Conservation (phyloP, 371 early-diverging fungal species). For the Mucor plumbeus region DNA sequence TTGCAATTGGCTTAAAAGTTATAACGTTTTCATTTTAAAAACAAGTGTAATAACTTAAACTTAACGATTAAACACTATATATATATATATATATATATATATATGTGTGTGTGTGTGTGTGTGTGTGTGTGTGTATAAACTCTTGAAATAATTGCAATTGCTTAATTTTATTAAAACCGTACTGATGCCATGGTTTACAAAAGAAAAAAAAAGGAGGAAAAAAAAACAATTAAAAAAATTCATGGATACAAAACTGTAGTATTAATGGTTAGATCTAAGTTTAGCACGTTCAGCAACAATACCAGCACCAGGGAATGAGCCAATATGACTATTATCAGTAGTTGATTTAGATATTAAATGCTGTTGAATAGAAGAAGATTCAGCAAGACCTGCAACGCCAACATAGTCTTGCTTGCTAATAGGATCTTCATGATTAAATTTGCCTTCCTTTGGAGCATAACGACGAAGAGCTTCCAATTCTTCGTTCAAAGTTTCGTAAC, state of each 20-base stretch:
- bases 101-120: too few species aligned
- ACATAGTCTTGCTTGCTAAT: slow-evolving; percentile 33
- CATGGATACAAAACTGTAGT: neutral
- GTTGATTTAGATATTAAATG: slow-evolving; percentile 18
- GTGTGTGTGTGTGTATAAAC: too few species aligned
- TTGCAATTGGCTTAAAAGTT: too few species aligned
- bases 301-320: slow-evolving; percentile 17
- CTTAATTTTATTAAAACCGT: too few species aligned
- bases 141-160: too few species aligned
- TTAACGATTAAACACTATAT: too few species aligned
- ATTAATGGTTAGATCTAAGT: slow-evolving; percentile 9
- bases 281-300: slow-evolving; percentile 22
- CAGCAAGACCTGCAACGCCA: slow-evolving; percentile 32
- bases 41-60: too few species aligned
- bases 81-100: too few species aligned
- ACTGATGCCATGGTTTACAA: neutral
- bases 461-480: slow-evolving; percentile 70
- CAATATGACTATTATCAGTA: slow-evolving; percentile 5
- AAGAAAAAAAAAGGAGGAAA: too few species aligned
- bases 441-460: slow-evolving; percentile 30
- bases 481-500: slow-evolving; percentile 87
- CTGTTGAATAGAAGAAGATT: slow-evolving; percentile 33
- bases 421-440: neutral
- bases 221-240: neutral
- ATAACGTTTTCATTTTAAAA: too few species aligned